phyloP scores from a whole-genome alignment of 1,139 yeast genomes.

The Pichia sp. region DNA sequence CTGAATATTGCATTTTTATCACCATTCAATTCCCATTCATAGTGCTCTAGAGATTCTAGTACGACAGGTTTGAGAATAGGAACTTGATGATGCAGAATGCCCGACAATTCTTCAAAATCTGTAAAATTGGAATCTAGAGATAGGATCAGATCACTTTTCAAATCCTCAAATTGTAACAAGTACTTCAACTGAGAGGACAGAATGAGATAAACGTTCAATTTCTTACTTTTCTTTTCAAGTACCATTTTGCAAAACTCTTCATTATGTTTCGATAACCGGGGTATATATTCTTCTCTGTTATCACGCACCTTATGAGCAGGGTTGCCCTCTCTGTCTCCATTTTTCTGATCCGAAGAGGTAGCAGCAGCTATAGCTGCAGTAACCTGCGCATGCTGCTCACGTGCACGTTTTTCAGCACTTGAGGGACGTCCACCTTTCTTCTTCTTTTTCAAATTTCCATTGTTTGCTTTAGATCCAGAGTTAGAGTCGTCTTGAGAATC shows the following conservation, averaged over 20 bases:
- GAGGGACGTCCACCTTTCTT: slow-evolving; percentile 12
- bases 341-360: not conserved
- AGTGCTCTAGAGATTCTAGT: slow-evolving; percentile 40
- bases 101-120: slow-evolving; percentile 16
- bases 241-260: slow-evolving; percentile 31
- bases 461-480: not conserved
- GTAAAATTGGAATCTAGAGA: slow-evolving; percentile 50
- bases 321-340: not conserved
- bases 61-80: slow-evolving; percentile 43
- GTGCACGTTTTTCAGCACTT: slow-evolving; percentile 13
- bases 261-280: slow-evolving; percentile 38
- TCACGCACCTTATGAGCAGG: slow-evolving; percentile 2
- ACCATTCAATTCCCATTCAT: slow-evolving; percentile 20
- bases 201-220: slow-evolving; percentile 38
- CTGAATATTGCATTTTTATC: slow-evolving; percentile 1
- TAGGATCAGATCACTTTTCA: slow-evolving; percentile 39
- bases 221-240: slow-evolving; percentile 21
- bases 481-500: not conserved
- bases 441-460: slow-evolving; percentile 2
- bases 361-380: slow-evolving; percentile 7
- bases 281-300: slow-evolving; percentile 37
- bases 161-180: slow-evolving; percentile 30
- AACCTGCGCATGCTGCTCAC: slow-evolving; percentile 8
- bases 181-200: slow-evolving; percentile 40
- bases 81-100: slow-evolving; percentile 37